A percentile compares a stretch with the other conserved stretches of the same genome.
These are phyloP conservation scores for Alternaria atra DNA, from an alignment of 2,329 filamentous ascomycete species.

Conservation along the genomic window DNA sequence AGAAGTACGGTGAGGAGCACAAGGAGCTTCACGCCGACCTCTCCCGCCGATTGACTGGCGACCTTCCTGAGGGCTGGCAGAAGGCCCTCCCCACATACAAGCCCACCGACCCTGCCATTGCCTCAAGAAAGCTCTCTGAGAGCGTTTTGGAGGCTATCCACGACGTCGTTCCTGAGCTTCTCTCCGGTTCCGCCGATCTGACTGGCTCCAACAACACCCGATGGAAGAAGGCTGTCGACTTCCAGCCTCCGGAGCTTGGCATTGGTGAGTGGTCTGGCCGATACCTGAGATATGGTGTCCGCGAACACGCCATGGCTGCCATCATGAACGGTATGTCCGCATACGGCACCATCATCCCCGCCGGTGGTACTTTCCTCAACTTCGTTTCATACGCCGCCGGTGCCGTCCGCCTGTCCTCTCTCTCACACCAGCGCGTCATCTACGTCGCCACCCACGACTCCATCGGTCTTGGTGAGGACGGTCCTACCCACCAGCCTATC, in stretches of 20 bases:
- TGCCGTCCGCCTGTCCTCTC: conserved; percentile 89
- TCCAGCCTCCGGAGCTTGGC: conserved; percentile 87
- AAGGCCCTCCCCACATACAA: conserved; percentile 92
- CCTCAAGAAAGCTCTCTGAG: conserved; percentile 96
- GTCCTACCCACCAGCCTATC: conserved; percentile 98
- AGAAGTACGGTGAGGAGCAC: conserved; percentile 84
- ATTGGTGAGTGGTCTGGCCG: conserved; percentile 91
- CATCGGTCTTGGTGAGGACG: conserved; percentile 98
- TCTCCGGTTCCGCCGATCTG: conserved; percentile 96
- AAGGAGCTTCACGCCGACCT: conserved; percentile 83
- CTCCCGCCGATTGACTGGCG: conserved; percentile 77
- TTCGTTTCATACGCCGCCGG: conserved; percentile 98
- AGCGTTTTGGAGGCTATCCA: conserved; percentile 89
- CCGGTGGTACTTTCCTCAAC: conserved; percentile 97
- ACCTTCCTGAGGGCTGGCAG: conserved; percentile 96
- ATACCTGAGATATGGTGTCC: conserved; percentile 91
- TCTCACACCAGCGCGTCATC: conserved; percentile 90
- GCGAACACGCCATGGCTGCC: conserved; percentile 90
- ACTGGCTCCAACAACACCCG: conserved; percentile 98
- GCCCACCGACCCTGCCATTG: conserved; percentile 81
- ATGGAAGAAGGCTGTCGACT: conserved; percentile 97
- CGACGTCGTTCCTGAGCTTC: conserved; percentile 82
- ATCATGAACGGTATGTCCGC: conserved; percentile 95
- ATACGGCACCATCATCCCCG: conserved; percentile 94
- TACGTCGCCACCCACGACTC: conserved; percentile 99